Percentiles rank a stretch among this genome's conserved stretches.
phyloP scores from a whole-genome alignment of 2,329 filamentous ascomycete genomes.

The Cladophialophora bantiana region DNA sequence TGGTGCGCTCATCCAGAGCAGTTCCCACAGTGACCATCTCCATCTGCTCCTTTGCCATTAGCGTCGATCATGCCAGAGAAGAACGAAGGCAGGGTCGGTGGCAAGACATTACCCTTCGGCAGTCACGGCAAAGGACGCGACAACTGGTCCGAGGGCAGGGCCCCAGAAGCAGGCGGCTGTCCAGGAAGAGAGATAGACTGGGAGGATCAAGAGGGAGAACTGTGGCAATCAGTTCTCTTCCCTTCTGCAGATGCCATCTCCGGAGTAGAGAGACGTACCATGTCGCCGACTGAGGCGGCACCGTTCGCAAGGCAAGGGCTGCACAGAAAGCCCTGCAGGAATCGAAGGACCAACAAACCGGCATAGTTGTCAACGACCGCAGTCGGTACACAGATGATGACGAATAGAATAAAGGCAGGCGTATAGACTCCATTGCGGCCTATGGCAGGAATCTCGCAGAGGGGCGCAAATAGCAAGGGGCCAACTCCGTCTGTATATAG shows the following conservation, averaged over 20 bases:
- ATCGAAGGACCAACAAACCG: conserved; percentile 68
- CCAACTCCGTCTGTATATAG: conserved; percentile 31
- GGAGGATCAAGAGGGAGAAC: conserved; percentile 62
- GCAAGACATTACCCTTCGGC: conserved; percentile 48
- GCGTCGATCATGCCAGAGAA: neutral
- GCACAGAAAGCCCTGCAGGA: conserved; percentile 71
- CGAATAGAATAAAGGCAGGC: conserved; percentile 71
- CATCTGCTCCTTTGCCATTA: conserved; percentile 48
- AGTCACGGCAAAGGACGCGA: conserved; percentile 66
- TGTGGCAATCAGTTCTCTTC: neutral
- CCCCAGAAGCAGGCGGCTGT: conserved; percentile 53
- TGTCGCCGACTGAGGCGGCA: conserved; percentile 54
- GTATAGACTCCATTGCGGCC: conserved; percentile 74
- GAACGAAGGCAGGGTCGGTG: neutral
- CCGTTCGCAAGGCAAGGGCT: conserved; percentile 68
- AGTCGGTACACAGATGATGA: conserved; percentile 70
- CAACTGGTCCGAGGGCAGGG: conserved; percentile 66
- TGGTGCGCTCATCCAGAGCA: conserved; percentile 67
- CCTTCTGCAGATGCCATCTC: neutral
- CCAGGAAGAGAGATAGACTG: conserved; percentile 67
- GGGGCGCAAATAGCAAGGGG: conserved; percentile 61
- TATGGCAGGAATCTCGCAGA: conserved; percentile 70
- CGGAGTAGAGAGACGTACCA: conserved; percentile 33
- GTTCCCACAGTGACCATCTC: conserved; percentile 67
- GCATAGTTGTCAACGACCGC: conserved; percentile 68